Base-by-base conservation (phyloP, 257 asterid genomes). In the Capsicum baccatum region DNA sequence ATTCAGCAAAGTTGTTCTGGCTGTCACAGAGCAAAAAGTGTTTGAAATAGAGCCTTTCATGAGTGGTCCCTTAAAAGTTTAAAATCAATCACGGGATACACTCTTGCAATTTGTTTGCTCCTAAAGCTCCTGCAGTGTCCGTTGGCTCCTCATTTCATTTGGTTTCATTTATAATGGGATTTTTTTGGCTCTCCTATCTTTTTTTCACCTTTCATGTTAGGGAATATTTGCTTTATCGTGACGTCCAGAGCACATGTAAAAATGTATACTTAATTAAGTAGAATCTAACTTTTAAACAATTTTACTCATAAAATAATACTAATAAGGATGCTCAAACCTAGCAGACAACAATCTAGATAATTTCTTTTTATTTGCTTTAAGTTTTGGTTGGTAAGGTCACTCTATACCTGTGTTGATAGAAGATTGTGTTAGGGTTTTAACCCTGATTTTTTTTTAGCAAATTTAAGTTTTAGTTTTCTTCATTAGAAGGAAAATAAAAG, bases 61-160 rank as follows among this genome's bases (percentile, higher is more conserved):
- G 15, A 54, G 52, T 78, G 82, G 82, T 78, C 82, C 82, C 64
- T 26, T 26, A 78, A 78, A 78, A 54, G 52, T 54, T 54, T 54
- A 33, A 69, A 35, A 15, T 54, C 47, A 47, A 54, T 78, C 82
- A 78, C 82, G 82, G 82, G 82, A 19, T 55, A 8, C 21, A 78
- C 82, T 26, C 82, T 0, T 26, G 48, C 63, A 54, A 26, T 78
- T 8, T 76, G 63, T 52, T 76, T 52, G 62, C 62, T 74, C 80
- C 80, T 48, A 19, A 74, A 74, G 80, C 80, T 74, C 50, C 66
- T 52, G 64, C 64, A 26, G 33, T 33, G 33, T 33, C 64, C 64
- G 14, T 54, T 14, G 82, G 48, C 64, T 33, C 64, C 50, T 9
- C 14, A 52, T 76, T 26, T 76, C 62, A 76, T 26, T 33, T 74